Percentiles rank a stretch among this genome's conserved stretches.
These are phyloP conservation scores for Scenedesmus sp. DNA, from an alignment of 163 green algal species.

Conservation along the genomic window DNA sequence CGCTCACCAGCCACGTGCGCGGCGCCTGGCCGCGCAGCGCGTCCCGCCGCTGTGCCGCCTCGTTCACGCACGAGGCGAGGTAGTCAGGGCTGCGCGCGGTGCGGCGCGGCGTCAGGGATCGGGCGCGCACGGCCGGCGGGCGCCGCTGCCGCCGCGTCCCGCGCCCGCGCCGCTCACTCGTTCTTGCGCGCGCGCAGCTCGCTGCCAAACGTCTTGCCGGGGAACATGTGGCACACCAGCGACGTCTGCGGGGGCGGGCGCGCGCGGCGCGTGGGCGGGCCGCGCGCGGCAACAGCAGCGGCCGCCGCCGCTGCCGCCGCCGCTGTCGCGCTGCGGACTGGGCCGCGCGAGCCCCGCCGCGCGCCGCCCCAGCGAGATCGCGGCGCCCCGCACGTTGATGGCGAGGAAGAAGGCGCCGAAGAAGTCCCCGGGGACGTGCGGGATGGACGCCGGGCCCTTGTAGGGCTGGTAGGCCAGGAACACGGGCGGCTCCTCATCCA, in stretches of 20 bases:
- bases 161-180: conserved; percentile 56
- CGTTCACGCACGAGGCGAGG: conserved; percentile 63
- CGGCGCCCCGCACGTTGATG: conserved; percentile 70
- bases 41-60: conserved; percentile 61
- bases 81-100: conserved; percentile 62
- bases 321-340: too few relatives aligned
- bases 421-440: conserved; percentile 59
- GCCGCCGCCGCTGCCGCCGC: background rate
- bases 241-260: conserved; percentile 43
- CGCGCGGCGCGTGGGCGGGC: too few relatives aligned
- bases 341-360: too few relatives aligned
- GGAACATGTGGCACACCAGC: conserved; percentile 68
- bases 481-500: conserved; percentile 68
- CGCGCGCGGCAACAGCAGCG: background rate
- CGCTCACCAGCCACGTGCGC: conserved; percentile 60
- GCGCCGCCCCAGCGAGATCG: too few relatives aligned
- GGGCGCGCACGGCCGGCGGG: too few relatives aligned
- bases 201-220: conserved; percentile 59
- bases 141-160: background rate
- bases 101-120: too few relatives aligned
- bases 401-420: conserved; percentile 71
- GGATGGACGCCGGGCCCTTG: conserved; percentile 63
- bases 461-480: conserved; percentile 56
- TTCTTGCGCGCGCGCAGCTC: conserved; percentile 60
- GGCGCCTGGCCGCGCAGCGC: conserved; percentile 59